Percentiles rank a stretch among this genome's conserved stretches.
phyloP scores from a whole-genome alignment of 805 yeast genomes.

The Yarrowia sp. region DNA sequence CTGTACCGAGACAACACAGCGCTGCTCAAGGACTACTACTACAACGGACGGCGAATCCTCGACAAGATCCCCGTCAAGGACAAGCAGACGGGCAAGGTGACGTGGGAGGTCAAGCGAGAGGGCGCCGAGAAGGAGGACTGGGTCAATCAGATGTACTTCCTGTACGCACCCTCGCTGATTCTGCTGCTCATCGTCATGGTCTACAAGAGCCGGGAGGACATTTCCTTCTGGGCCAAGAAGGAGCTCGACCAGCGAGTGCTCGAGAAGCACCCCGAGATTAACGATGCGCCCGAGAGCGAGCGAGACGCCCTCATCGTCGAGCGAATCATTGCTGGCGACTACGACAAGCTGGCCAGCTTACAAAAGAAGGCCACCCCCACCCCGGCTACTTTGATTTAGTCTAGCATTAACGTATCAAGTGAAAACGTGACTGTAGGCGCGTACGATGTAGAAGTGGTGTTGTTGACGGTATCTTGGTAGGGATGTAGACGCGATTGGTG shows the following conservation, averaged over 20 bases:
- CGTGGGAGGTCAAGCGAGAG: constrained; percentile 75
- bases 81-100: constrained; percentile 70
- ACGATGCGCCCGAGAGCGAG: constrained; percentile 54
- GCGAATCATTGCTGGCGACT: constrained; percentile 78
- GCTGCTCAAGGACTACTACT: constrained; percentile 53
- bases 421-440: background rate
- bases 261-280: constrained; percentile 59
- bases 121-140: constrained; percentile 73
- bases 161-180: constrained; percentile 67
- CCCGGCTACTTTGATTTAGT: constrained; percentile 39
- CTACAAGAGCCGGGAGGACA: constrained; percentile 43
- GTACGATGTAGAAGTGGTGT: background rate
- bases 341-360: constrained; percentile 53
- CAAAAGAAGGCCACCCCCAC: constrained; percentile 40
- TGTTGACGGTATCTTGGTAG: background rate
- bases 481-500: background rate
- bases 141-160: constrained; percentile 71
- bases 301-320: constrained; percentile 78
- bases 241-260: constrained; percentile 75
- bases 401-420: constrained; percentile 22
- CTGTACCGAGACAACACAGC: constrained; percentile 60
- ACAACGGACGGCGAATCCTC: constrained; percentile 61
- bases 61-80: constrained; percentile 85
- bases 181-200: constrained; percentile 40
- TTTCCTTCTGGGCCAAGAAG: constrained; percentile 77